Base-by-base conservation (phyloP, 345 rosid species). In the Melaleuca alternifolia region DNA sequence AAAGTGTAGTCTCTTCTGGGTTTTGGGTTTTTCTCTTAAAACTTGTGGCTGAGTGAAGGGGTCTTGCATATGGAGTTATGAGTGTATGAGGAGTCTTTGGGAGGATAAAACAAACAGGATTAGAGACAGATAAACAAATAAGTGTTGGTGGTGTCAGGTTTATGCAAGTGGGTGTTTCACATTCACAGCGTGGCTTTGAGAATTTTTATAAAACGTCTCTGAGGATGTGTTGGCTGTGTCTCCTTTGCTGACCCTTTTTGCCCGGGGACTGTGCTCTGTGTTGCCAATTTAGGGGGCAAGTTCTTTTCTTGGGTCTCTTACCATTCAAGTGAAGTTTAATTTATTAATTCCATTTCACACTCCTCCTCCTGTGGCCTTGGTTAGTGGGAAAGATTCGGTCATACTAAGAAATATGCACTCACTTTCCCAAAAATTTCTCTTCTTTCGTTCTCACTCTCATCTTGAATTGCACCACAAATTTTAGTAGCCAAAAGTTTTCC, bases 221-320 rank as follows among this genome's bases (percentile, higher is more conserved):
- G 87, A 77, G 57, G 62, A 77, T 48, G 65, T 86, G 84, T 85
- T 85, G 89, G 83, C 84, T 0, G 46, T 88, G 89, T 88, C 87
- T 88, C 86, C 87, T 65, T 83, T 33, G 85, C 53, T 41, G 65
- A 83, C 87, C 62, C 87, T 61, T 61, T 83, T 85, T 84, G 85
- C 61, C 89, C 87, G 89, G 84, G 86, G 87, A 85, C 89, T 57
- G 87, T 88, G 89, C 86, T 85, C 51, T 71, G 44, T 88, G 87
- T 83, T 83, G 76, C 61, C 83, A 82, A 84, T 51, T 56, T 65
- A 62, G 81, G 89, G 87, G 76, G 89, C 85, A 85, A 46, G 81
- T 85, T 61, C 81, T 83, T 85, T 79, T 76, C 65, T 83, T 76
- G 44, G 83, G 57, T 65, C 87, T 86, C 87, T 86, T 86, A 33